Conservation (phyloP, 495 filamentous ascomycete genomes). For the Ramalina intermedia region DNA sequence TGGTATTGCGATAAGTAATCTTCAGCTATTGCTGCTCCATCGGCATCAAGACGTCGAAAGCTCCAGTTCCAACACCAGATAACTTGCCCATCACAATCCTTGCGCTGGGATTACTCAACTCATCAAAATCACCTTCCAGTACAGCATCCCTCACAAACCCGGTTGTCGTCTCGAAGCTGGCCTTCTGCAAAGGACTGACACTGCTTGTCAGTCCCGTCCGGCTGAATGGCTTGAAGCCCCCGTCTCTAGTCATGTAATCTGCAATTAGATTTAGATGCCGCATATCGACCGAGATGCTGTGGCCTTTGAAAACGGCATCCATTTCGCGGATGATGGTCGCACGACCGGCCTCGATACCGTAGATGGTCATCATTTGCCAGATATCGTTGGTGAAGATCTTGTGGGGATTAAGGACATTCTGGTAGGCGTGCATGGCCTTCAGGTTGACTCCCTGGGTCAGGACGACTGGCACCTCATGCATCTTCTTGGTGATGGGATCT, state of each 20-base stretch:
- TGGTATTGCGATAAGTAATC: too few species aligned
- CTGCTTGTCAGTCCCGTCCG: slow-evolving; percentile 71
- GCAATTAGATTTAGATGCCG: slow-evolving; percentile 91
- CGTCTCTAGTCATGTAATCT: slow-evolving; percentile 87
- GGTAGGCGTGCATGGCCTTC: slow-evolving; percentile 73
- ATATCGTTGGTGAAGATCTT: slow-evolving; percentile 86
- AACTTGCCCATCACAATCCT: slow-evolving; percentile 78
- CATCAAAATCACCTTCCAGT: slow-evolving; percentile 77
- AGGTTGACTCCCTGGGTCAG: slow-evolving; percentile 81
- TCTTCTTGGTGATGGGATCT: slow-evolving; percentile 31
- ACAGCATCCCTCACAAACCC: slow-evolving; percentile 86
- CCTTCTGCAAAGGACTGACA: slow-evolving; percentile 85
- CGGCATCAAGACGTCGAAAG: slow-evolving; percentile 74
- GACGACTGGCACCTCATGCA: slow-evolving; percentile 38
- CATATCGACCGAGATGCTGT: slow-evolving; percentile 87
- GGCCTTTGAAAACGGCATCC: slow-evolving; percentile 69
- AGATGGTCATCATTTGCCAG: slow-evolving; percentile 62
- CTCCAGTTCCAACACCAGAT: slow-evolving; percentile 73
- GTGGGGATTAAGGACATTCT: slow-evolving; percentile 76
- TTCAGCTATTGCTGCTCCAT: slow-evolving; percentile 18
- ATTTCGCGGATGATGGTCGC: slow-evolving; percentile 78
- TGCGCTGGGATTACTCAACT: slow-evolving; percentile 69
- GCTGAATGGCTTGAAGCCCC: slow-evolving; percentile 80
- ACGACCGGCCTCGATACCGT: slow-evolving; percentile 88
- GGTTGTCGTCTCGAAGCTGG: slow-evolving; percentile 96